Evolutionary conservation across 345 rosid genomes (phyloP), one percentile per base, ranked within the genome.

Genomic region (Corymbia maculata): DNA sequence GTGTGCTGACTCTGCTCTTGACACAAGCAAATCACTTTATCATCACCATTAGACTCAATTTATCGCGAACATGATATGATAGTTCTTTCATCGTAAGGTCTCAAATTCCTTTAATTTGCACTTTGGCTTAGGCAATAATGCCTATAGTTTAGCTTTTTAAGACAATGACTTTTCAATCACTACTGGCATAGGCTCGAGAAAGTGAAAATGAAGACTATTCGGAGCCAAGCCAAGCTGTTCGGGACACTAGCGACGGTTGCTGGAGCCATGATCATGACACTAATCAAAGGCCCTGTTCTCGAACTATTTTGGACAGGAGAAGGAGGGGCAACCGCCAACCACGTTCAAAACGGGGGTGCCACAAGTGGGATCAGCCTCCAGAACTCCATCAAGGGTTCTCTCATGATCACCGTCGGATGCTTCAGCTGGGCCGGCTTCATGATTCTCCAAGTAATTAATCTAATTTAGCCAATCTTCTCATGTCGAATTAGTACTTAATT

Each of bases 221-320:
- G 92, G 79, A 94, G 98, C 90, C 95, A 93, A 19, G 96, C 92
- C 6, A 97, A 97, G 90, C 79, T 96, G 42, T 36, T 90, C 3
- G 99, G 99, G 16, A 96, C 99, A 1, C 17, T 94, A 44, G 94
- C 96, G 79, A 97, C 99, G 15, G 98, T 97, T 30, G 95, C 91
- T 16, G 99, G 98, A 90, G 99, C 99, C 47, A 97, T 97, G 99
- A 91, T 93, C 64, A 95, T 96, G 98, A 97, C 99, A 17, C 86
- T 96, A 79, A 61, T 94, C 42, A 96, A 94, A 92, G 99, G 99
- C 1, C 97, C 97, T 4, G 51, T 89, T 21, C 44, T 97, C 1
- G 92, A 95, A 14, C 89, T 96, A 32, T 85, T 95, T 36, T 92
- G 97, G 96, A 92, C 95, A 21, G 91, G 86, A 89, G 96, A 91